Evolutionary conservation across 495 filamentous ascomycete species (phyloP).

Genomic region (Podospora appendiculata): DNA sequence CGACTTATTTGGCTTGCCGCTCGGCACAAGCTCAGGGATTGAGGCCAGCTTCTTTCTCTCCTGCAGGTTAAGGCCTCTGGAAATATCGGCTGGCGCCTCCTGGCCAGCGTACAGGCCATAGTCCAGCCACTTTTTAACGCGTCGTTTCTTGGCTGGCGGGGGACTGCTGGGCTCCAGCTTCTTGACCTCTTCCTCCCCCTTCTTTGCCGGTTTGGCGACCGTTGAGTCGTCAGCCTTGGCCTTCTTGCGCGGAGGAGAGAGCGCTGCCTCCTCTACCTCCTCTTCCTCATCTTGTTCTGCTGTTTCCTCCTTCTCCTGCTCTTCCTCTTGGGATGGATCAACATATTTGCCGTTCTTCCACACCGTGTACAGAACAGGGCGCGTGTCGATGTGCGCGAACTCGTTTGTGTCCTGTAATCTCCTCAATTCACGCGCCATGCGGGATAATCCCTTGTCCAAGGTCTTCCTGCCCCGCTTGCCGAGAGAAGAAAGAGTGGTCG

Average conservation of each 20-base stretch:
- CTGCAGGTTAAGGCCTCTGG: slow-evolving; percentile 45
- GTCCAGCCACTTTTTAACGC: slow-evolving; percentile 64
- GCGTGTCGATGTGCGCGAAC: slow-evolving; percentile 43
- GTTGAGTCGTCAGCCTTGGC: slow-evolving; percentile 25
- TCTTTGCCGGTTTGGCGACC: neutral
- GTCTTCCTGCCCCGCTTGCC: slow-evolving; percentile 39
- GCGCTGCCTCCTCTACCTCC: slow-evolving; percentile 15
- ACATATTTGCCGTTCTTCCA: slow-evolving; percentile 51
- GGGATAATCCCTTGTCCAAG: slow-evolving; percentile 26
- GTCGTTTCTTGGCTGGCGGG: slow-evolving; percentile 27
- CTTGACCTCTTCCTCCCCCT: neutral
- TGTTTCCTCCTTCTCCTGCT: slow-evolving; percentile 6
- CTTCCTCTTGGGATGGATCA: slow-evolving; percentile 13
- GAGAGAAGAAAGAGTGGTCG: slow-evolving; percentile 35
- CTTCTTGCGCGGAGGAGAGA: slow-evolving; percentile 30
- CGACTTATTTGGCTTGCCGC: slow-evolving; percentile 32
- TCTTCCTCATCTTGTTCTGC: slow-evolving; percentile 1
- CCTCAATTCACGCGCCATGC: slow-evolving; percentile 37
- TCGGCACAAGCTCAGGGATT: slow-evolving; percentile 37
- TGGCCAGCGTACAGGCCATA: slow-evolving; percentile 91
- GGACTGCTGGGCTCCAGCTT: slow-evolving; percentile 12
- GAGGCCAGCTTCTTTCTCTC: slow-evolving; percentile 57
- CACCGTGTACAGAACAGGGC: slow-evolving; percentile 38
- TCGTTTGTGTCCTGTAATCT: slow-evolving; percentile 48
- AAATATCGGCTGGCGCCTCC: slow-evolving; percentile 49